Evolutionary conservation across 345 rosid species (phyloP).

Genomic region (Eucalyptus regnans): DNA sequence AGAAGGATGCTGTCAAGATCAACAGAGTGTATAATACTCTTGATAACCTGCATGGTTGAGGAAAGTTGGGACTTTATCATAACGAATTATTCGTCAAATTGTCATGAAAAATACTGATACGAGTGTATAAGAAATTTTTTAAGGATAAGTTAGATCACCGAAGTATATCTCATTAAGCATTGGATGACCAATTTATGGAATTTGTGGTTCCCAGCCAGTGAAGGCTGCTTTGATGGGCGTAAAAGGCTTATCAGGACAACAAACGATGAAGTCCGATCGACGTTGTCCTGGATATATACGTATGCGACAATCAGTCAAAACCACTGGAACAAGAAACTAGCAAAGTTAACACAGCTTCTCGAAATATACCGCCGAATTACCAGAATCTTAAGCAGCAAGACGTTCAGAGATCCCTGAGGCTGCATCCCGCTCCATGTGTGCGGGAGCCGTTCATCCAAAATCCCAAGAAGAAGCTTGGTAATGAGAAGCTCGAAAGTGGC

Average conservation of each 20-base stretch:
- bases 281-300: constrained; percentile 68
- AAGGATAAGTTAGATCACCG: constrained; percentile 28
- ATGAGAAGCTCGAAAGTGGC: constrained; percentile 86
- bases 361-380: constrained; percentile 18
- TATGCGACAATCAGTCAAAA: not conserved
- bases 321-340: not conserved
- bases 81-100: not conserved
- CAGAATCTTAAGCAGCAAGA: constrained; percentile 96
- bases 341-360: not conserved
- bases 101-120: not conserved
- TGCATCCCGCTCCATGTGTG: constrained; percentile 97
- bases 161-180: constrained; percentile 92
- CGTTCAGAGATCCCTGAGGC: constrained; percentile 84
- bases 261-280: constrained; percentile 87
- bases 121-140: not conserved
- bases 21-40: constrained; percentile 88
- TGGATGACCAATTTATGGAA: constrained; percentile 76
- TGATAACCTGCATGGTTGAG: constrained; percentile 54
- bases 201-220: constrained; percentile 80
- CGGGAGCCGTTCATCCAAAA: constrained; percentile 91
- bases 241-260: constrained; percentile 85
- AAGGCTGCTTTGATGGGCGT: constrained; percentile 90
- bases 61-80: not conserved
- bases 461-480: constrained; percentile 90
- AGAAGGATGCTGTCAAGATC: constrained; percentile 95